A percentile compares a stretch with the other conserved stretches of the same genome.
Evolutionary conservation across 2,329 filamentous ascomycete species (phyloP).

Genomic region (Akanthomyces muscarius): DNA sequence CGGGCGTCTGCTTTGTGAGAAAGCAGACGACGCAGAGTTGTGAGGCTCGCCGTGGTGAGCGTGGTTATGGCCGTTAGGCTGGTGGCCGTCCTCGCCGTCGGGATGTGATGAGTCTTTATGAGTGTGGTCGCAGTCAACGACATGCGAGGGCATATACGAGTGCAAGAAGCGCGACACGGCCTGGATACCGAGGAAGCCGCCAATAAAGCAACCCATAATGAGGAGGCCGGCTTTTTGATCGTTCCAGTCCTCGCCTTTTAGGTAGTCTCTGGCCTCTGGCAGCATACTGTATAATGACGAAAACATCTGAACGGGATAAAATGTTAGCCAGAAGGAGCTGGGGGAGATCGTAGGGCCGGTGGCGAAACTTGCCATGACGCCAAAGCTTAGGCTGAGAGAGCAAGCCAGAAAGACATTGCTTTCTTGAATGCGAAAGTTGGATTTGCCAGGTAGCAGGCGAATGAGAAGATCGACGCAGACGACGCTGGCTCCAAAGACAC

Average conservation of each 20-base stretch:
- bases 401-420: conserved; percentile 84
- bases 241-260: conserved; percentile 64
- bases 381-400: conserved; percentile 88
- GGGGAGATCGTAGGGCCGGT: neutral
- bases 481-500: conserved; percentile 72
- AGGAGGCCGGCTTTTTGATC: conserved; percentile 64
- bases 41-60: neutral
- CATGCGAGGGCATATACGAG: conserved; percentile 69
- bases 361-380: conserved; percentile 75
- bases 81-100: conserved; percentile 20
- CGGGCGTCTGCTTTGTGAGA: conserved; percentile 25
- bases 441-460: conserved; percentile 66
- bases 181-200: conserved; percentile 72
- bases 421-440: conserved; percentile 80
- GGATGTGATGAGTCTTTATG: conserved; percentile 52
- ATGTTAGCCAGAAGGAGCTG: neutral
- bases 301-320: conserved; percentile 61
- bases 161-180: conserved; percentile 68
- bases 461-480: conserved; percentile 83
- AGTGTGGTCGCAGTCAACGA: conserved; percentile 75
- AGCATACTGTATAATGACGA: conserved; percentile 92
- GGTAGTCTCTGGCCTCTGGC: conserved; percentile 75
- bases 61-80: conserved; percentile 6
- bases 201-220: conserved; percentile 65
- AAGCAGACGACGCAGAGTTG: neutral